Evolutionary conservation across 805 yeast species (phyloP), one percentile per base, ranked within the genome.

Genomic region (Sugiyamaella floridensis): DNA sequence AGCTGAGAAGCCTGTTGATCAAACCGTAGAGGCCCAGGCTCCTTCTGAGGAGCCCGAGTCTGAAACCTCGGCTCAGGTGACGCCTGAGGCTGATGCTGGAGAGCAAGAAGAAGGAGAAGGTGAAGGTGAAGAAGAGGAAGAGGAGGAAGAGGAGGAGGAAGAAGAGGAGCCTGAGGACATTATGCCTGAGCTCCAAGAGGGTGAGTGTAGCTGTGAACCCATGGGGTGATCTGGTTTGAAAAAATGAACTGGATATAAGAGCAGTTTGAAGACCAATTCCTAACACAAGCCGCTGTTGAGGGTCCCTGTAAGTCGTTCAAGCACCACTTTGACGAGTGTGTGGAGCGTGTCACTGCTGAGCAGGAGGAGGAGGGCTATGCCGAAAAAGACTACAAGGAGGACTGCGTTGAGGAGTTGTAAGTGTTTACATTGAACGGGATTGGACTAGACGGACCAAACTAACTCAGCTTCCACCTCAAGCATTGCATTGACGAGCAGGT

Each of bases 251-350:
- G 26, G 26, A 22, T 6, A 22, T 22, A 22, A 6, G 49, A 54
- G 53, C 37, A 56, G 37, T 57, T 54, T 28, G 63, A 57, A 12
- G 58, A 58, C 28, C 2, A n/a, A 7, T n/a, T 15, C 54, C 54
- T 50, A 40, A 46, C 51, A n/a, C 42, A 85, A 67, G 89, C 96
- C 72, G 71, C 80, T 49, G 32, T 32, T 16, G 76, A 81, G 58
- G 77, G 85, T 48, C 77, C 80, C 49, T 86, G 95, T 73, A 76
- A 82, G 63, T 82, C 82, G 60, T 78, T 78, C 70, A 80, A 81
- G 64, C 97, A 90, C 74, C 97, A 90, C 74, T 89, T 85, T 74
- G 83, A 86, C 58, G 97, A 90, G 74, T 92, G 99, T 80, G 83
- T 83, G 55, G 97, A 87, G 75, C 89, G 97, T 77, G 98, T 92